phyloP scores from a whole-genome alignment of 176 grass and related monocot genomes.

The Carex parvula region DNA sequence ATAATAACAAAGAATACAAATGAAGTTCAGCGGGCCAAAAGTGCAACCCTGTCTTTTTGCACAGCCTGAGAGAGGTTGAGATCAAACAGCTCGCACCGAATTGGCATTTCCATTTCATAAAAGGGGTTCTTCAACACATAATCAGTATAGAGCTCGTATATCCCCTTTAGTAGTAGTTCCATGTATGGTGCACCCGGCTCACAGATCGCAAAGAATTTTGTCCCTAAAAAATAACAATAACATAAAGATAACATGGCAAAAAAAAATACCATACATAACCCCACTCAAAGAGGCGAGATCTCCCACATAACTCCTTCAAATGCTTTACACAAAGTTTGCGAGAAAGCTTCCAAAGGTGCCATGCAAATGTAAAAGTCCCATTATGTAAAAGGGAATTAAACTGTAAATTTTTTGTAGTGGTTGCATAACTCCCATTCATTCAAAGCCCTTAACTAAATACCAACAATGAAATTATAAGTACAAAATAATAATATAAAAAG shows the following conservation, averaged over 20 bases:
- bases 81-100: conserved; percentile 91
- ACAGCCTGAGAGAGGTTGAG: conserved; percentile 79
- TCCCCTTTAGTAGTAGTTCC: conserved; percentile 66
- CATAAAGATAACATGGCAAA: not conserved
- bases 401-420: not conserved
- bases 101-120: conserved; percentile 99
- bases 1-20: not conserved
- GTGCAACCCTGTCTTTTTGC: conserved; percentile 76
- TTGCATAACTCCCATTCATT: not conserved
- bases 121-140: conserved; percentile 94
- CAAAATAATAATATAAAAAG: not conserved
- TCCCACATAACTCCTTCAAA: not conserved
- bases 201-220: conserved; percentile 92
- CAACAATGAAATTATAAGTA: not conserved
- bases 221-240: conserved; percentile 47
- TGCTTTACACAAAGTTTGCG: not conserved
- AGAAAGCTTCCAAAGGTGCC: not conserved
- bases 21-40: conserved; percentile 62
- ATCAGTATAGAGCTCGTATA: conserved; percentile 85
- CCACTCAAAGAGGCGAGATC: not conserved
- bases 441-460: not conserved
- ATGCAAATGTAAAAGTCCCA: not conserved
- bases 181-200: conserved; percentile 66
- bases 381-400: not conserved
- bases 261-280: not conserved